Evolutionary conservation across 805 yeast genomes (phyloP), one percentile per base, ranked within the genome.

Genomic region (Cyberlindnera misumaiensis): DNA sequence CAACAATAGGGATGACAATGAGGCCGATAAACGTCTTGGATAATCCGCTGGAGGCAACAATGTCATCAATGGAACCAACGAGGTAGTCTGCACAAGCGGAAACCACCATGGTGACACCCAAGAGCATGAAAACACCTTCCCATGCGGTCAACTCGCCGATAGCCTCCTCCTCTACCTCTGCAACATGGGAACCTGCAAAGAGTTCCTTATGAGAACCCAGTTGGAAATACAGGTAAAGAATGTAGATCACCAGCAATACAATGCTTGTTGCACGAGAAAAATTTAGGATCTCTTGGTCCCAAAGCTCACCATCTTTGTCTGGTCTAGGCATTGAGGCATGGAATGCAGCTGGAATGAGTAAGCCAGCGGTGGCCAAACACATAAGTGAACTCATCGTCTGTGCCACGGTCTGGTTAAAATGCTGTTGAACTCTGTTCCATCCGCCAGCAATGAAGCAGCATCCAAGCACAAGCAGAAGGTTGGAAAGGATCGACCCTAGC

Each of bases 361-460:
- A 70, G 2, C 96, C 89, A 28, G 93, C 82, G 34, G 93, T 80
- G 3, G 96, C 85, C 41, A 93, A 77, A 2, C 95, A 95, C 77
- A 93, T 75, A 47, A 93, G 70, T 1, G 97, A 88, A 26, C 88
- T 76, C 98, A 93, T 93, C 7, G 97, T 89, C 63, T 93, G 97
- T 4, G 98, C 98, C 7, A 89, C 97, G 1, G 97, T 90, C 62
- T 85, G 95, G 67, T 88, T 88, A 66, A 93, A 93, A 1, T 72
- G 72, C 62, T 93, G 97, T 59, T 84, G 93, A 28, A 81, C 70
- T 46, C 93, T 75, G 48, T 84, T 81, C 58, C 80, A 73, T 13
- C 98, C 98, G 40, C 98, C 98, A 30, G 84, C 88, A 12, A 90
- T 63, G 56, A 93, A 93, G 58, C 97, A 88, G 60, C 95, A 83